phyloP scores from a whole-genome alignment of 1,139 yeast species.

The Saccharomyces pastorianus region DNA sequence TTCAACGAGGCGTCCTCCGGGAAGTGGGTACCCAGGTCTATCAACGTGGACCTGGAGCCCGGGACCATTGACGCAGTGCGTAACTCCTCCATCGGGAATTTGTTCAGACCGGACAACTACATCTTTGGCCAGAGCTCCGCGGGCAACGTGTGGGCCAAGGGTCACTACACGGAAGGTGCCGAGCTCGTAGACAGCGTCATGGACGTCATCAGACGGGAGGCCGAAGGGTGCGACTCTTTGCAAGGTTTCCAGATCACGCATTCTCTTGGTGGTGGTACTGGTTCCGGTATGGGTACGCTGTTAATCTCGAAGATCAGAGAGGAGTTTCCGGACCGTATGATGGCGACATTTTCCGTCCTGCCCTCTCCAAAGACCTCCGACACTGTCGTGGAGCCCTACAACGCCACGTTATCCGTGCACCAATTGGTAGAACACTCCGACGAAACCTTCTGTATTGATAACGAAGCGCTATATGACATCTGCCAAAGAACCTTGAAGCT shows the following conservation, averaged over 20 bases:
- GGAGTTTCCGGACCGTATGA: slow-evolving; percentile 90
- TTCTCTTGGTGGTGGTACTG: slow-evolving; percentile 94
- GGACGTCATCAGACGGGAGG: slow-evolving; percentile 88
- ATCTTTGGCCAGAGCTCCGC: slow-evolving; percentile 88
- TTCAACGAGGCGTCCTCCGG: slow-evolving; percentile 69
- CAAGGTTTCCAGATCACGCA: slow-evolving; percentile 94
- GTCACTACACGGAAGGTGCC: slow-evolving; percentile 94
- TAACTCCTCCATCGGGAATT: slow-evolving; percentile 66
- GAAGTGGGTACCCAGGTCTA: slow-evolving; percentile 89
- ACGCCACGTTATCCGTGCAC: slow-evolving; percentile 86
- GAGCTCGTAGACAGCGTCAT: slow-evolving; percentile 83
- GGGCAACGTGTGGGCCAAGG: slow-evolving; percentile 95
- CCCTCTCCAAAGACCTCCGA: slow-evolving; percentile 89
- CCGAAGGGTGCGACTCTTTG: slow-evolving; percentile 83
- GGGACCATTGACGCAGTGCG: slow-evolving; percentile 84
- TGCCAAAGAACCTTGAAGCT: slow-evolving; percentile 79
- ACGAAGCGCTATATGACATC: slow-evolving; percentile 84
- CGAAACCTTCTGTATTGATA: slow-evolving; percentile 90
- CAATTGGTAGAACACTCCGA: slow-evolving; percentile 85
- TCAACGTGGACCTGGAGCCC: slow-evolving; percentile 86
- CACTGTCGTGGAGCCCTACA: slow-evolving; percentile 90
- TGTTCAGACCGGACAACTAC: slow-evolving; percentile 86
- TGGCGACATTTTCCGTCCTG: slow-evolving; percentile 88
- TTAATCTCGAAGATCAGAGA: slow-evolving; percentile 74
- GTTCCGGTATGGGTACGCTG: slow-evolving; percentile 91